Base-by-base conservation (phyloP, 495 filamentous ascomycete species). In the Lindgomyces ingoldianus region DNA sequence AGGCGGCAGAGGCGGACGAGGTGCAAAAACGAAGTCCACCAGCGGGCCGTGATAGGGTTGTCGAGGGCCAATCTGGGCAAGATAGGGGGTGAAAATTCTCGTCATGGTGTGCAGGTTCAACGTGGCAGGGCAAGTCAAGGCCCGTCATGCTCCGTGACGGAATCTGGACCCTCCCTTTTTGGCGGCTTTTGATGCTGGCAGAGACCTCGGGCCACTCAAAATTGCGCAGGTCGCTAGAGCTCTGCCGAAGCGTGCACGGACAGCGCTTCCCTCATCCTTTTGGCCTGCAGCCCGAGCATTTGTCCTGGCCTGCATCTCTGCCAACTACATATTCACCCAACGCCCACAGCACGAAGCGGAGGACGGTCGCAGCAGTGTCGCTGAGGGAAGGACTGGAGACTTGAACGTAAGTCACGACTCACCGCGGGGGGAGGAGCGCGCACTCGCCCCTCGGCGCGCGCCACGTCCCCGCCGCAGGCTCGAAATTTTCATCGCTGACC, bases 331-430 rank as follows among this genome's bases (percentile, higher is more conserved):
- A 41, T 49, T 57, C 59, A 56, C 14, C 52, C 36, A 22, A 39
- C 29, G 47, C 54, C 25, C 52, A 27, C 8, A 21, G 25, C 60
- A 26, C 41, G 27, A n/a, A 33, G 11, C 45, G 22, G 24, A 62
- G 65, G 65, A 66, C 44, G 61, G 62, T 48, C 33, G 62, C 53
- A 64, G 70, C 64, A 65, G 70, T 61, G 70, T 68, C 57, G 70
- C 62, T 58, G 70, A 73, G 70, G 70, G 70, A 68, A 73, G 70
- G 63, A 68, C 26, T 52, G 61, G 65, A 72, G 65, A 70, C 22
- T 60, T 56, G 47, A 57, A 18, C n/a, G 62, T 65, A 63, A 41
- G 63, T 62, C 22, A 30, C n/a, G n/a, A n/a, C 14, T 25, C 33
- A 30, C 45, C 61, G 46, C 54, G 25, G 52, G 33, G 25, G 54